Evolutionary conservation across 768 basidiomycete species (phyloP), one percentile per base, ranked within the genome.

Genomic region (Collybiopsis confluens): DNA sequence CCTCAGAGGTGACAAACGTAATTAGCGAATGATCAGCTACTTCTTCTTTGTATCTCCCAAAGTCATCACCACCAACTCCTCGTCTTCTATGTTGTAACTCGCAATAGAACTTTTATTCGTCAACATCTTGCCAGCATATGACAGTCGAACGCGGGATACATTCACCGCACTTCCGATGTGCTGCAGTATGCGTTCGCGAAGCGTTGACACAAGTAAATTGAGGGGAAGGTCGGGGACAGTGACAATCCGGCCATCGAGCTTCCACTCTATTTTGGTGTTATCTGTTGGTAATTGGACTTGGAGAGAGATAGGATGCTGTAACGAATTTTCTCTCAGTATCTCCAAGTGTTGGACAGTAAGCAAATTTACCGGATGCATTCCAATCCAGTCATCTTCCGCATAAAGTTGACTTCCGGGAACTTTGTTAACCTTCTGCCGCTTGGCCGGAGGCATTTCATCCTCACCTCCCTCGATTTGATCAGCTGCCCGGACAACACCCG

Each of bases 211-310:
- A 42, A 95, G 72, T 42, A 92, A 71, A 54, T 81, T 92, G 62
- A 97, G 78, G 9, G 92, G 90, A 28, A 98, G 70, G 54, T 97
- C 92, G 1, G 83, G 79, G 54, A 99, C 77, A 9, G 83, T 83
- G 55, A 94, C 82, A 37, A 83, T 72, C 49, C 76, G 78, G 0
- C 94, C 95, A 62, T 96, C 84, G 51, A 97, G 74, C 63, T 96
- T 94, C 91, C 90, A 96, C 68, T 96, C 95, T 0, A 94, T 87
- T 65, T 90, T 93, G 30, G 85, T 82, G 1, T 86, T 72, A 61
- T 94, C 86, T 50, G 73, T 77, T 1, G 96, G 94, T 58, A 99
- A 75, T 65, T 95, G 92, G 2, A 98, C 76, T 30, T 78, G 77
- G 43, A 99, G 77, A 23, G 87, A 86, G 62, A 98, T 91, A 11